phyloP scores from a whole-genome alignment of 495 filamentous ascomycete species.

The Venustampulla echinocandica region DNA sequence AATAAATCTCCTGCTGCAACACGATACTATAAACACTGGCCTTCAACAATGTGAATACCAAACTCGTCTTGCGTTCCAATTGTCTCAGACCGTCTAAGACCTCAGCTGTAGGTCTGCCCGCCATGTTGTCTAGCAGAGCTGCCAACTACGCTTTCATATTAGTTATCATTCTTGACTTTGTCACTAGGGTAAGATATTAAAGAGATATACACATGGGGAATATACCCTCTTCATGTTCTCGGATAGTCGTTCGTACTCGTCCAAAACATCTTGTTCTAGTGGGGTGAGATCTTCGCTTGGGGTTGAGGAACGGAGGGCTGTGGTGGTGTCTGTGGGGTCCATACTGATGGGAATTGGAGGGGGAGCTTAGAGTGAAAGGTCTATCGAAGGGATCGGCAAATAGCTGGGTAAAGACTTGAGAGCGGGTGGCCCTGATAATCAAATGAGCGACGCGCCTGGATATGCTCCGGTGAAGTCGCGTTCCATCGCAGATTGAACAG shows the following conservation, averaged over 20 bases:
- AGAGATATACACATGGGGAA: too few relatives aligned
- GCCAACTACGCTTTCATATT: slow-evolving; percentile 47
- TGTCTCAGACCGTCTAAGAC: slow-evolving; percentile 77
- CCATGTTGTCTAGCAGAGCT: slow-evolving; percentile 48
- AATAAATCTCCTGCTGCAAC: slow-evolving; percentile 85
- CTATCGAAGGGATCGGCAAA: too few relatives aligned
- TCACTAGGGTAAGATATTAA: background rate
- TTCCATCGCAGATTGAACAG: too few relatives aligned
- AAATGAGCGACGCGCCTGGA: too few relatives aligned
- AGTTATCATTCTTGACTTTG: background rate
- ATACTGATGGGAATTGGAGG: background rate
- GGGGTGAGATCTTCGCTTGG: slow-evolving; percentile 48
- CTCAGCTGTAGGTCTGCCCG: slow-evolving; percentile 54
- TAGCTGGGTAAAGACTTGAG: too few relatives aligned
- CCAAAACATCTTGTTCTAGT: slow-evolving; percentile 87
- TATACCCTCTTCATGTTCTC: slow-evolving; percentile 84
- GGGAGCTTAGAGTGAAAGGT: too few relatives aligned
- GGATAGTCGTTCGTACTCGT: slow-evolving; percentile 81
- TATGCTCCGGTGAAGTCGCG: too few relatives aligned
- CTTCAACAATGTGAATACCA: slow-evolving; percentile 92
- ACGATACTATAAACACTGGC: slow-evolving; percentile 98
- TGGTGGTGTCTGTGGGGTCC: slow-evolving; percentile 11
- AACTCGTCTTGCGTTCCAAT: slow-evolving; percentile 85
- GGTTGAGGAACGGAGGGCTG: slow-evolving; percentile 1
- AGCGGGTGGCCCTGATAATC: too few relatives aligned